phyloP scores from a whole-genome alignment of 2,329 filamentous ascomycete genomes.

The Pestalotiopsis sp. region DNA sequence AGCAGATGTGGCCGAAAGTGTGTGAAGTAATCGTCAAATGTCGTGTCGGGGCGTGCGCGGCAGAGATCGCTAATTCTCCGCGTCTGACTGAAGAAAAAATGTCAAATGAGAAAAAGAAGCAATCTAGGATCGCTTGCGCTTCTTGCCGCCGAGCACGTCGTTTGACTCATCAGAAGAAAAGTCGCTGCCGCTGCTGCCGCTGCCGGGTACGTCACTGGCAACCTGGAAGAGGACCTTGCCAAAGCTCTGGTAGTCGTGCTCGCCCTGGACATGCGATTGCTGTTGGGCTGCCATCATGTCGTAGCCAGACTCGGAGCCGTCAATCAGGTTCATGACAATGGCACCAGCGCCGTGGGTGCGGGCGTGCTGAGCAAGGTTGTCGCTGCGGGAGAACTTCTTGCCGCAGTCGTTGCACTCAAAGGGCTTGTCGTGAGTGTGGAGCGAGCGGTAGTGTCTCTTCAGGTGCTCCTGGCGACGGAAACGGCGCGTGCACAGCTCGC shows the following conservation, averaged over 20 bases:
- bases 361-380: conserved; percentile 95
- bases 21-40: conserved; percentile 41
- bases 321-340: conserved; percentile 87
- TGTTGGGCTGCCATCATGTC: conserved; percentile 38
- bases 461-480: conserved; percentile 98
- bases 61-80: conserved; percentile 32
- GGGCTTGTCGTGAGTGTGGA: conserved; percentile 98
- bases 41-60: conserved; percentile 39
- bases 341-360: conserved; percentile 90
- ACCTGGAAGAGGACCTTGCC: conserved; percentile 84
- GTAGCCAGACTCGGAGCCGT: conserved; percentile 61
- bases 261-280: conserved; percentile 25
- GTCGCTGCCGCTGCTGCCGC: conserved; percentile 67
- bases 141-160: conserved; percentile 62
- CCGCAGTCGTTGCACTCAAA: conserved; percentile 97
- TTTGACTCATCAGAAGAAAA: conserved; percentile 54
- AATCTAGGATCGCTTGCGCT: conserved; percentile 75
- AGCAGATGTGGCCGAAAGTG: conserved; percentile 31
- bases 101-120: conserved; percentile 10
- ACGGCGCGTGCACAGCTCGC: conserved; percentile 91
- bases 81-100: conserved; percentile 25
- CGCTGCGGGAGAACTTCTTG: conserved; percentile 98
- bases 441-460: conserved; percentile 94
- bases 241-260: conserved; percentile 65
- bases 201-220: conserved; percentile 72